Evolutionary conservation across 2,329 filamentous ascomycete genomes (phyloP), one percentile per base, ranked within the genome.

Genomic region (Fusarium brachygibbosum): DNA sequence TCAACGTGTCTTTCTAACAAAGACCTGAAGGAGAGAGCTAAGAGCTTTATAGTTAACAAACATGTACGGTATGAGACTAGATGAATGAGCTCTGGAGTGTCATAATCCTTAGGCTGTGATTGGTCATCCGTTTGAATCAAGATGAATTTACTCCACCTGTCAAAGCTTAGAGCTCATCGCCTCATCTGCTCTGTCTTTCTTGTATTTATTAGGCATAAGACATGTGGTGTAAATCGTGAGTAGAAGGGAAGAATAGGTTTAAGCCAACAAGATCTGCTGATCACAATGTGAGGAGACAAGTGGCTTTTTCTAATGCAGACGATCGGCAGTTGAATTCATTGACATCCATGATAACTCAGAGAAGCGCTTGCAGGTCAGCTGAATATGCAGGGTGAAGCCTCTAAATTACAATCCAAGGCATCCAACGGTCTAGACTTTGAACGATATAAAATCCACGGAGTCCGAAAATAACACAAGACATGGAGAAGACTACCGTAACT

Each of bases 71-170:
- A 37, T 19, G 23, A 50, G 48, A 32, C 16, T 25, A 13, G 8
- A 19, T 48, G 12, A 32, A 19, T 42, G 17, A 44, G 6, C 34
- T 61, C 31, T 19, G 13, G 23, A 9, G 34, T 28, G 35, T 40
- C 35, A 29, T 46, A 28, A 21, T 38, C 19, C 16, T 52, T 14
- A 8, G 34, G 5, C 29, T 42, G 38, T 69, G 66, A 67, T 63
- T 68, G 42, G 57, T 46, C 21, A 35, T 29, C 45, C 8, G 10
- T 34, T 28, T 14, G 16, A n/a, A 44, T 44, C 44, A 19, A 51
- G 48, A 40, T 35, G 34, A 38, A 29, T 51, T 17, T n/a, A 19
- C 48, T 51, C 48, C 48, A 51, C 48, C 34, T 38, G 13, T 11
- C 23, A 21, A 38, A 28, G 25, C 28, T 31, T 16, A 19, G 16